Evolutionary conservation across 768 basidiomycete species (phyloP), one percentile per base, ranked within the genome.

Genomic region (Trametes coccinea): DNA sequence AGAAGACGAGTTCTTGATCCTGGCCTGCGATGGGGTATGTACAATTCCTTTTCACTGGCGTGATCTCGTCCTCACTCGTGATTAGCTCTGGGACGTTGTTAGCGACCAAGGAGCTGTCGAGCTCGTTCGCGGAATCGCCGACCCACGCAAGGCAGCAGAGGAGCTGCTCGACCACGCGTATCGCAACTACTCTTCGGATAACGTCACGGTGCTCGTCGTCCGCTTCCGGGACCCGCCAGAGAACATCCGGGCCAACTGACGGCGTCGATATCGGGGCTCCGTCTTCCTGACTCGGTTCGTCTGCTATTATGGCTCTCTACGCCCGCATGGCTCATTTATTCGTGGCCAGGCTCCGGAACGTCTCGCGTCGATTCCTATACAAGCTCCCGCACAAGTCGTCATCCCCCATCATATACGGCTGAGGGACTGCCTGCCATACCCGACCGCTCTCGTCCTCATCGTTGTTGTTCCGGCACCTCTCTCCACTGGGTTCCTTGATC

Each of bases 21-120:
- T 99, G 61, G 97, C 97, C 22, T 99, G 97, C 71, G 97, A 99
- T 74, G 97, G 97, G 66, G 96, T 98, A 73, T 68, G 94, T 83
- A 14, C 13, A 17, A 51, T 16, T 13, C 34, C 29, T 29, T 62
- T 14, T 47, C 46, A 8, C 29, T 47, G 39, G 3, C 53, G 6
- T 14, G 34, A 29, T 41, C 4, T 40, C 30, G 4, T 22, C 43
- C 61, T 14, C 11, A 47, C 52, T 16, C 44, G 59, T 11, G 8
- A 33, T 50, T 37, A 98, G 96, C 82, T 99, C 0, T 99, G 97
- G 97, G 97, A 99, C 74, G 92, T 99, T 16, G 84, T 88, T 41
- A 87, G 85, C 44, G 97, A 99, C 74, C 94, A 98, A 73, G 83
- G 81, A 43, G 95, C 95, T 3, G 87, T 96, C 39, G 91, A 98